Evolutionary conservation across 192 early-diverging fungal species (phyloP).

Genomic region (Borealophlyctis nickersoniae): DNA sequence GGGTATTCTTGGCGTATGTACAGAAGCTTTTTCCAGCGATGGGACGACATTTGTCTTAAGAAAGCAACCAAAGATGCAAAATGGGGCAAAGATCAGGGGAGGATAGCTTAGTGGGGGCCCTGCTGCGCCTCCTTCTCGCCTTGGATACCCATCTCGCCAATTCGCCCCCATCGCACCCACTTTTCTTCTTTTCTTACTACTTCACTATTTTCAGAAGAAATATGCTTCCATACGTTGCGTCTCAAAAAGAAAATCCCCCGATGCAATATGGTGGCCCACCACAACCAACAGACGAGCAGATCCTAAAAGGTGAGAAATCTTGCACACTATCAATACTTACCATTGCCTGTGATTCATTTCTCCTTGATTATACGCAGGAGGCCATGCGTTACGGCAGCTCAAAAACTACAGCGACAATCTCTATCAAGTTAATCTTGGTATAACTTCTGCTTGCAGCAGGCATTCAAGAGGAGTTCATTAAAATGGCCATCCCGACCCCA

Average conservation of each 20-base stretch:
- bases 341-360: neutral
- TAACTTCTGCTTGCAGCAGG: neutral
- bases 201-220: too few species aligned
- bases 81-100: too few species aligned
- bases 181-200: too few species aligned
- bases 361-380: conserved; percentile 27
- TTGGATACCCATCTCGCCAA: too few species aligned
- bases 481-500: neutral
- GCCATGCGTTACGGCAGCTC: conserved; percentile 43
- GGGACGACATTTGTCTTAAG: too few species aligned
- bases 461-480: too few species aligned
- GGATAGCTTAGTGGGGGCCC: too few species aligned
- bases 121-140: too few species aligned
- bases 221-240: too few species aligned
- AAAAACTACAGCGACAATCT: conserved; percentile 50
- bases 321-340: neutral
- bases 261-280: conserved; percentile 12
- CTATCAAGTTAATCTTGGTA: conserved; percentile 28
- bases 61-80: too few species aligned
- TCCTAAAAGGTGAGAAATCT: conserved; percentile 20
- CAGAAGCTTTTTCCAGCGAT: conserved; percentile 82
- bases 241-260: too few species aligned
- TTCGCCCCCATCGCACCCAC: too few species aligned
- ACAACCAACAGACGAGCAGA: conserved; percentile 22
- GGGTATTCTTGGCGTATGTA: conserved; percentile 87